phyloP scores from a whole-genome alignment of 1,284 basidiomycete genomes.

The Boletus sp. region DNA sequence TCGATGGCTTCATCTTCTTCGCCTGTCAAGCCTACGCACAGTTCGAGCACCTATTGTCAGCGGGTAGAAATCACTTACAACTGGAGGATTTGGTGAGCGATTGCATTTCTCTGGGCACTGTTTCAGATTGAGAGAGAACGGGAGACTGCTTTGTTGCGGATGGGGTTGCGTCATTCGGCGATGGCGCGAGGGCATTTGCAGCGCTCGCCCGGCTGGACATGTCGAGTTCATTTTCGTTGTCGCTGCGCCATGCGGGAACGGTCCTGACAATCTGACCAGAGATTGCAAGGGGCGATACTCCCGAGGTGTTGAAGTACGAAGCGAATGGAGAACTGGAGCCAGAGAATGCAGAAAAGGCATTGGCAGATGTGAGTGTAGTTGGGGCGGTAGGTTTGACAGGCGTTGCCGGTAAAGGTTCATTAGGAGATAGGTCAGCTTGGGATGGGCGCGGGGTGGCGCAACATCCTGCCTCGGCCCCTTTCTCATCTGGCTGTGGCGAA shows the following conservation, averaged over 20 bases:
- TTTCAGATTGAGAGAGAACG: conserved; percentile 4
- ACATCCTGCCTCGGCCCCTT: conserved; percentile 14
- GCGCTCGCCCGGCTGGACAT: conserved; percentile 15
- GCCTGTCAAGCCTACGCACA: conserved; percentile 47
- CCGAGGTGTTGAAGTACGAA: conserved; percentile 32
- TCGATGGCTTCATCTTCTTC: conserved; percentile 63
- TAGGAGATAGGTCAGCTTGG: conserved; percentile 4
- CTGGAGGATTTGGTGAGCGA: conserved; percentile 16
- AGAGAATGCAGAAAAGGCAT: conserved; percentile 50
- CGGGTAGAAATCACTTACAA: conserved; percentile 19
- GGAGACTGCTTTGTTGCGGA: conserved; percentile 7
- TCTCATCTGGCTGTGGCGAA: conserved; percentile 12
- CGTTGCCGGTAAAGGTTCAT: conserved; percentile 22
- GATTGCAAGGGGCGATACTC: conserved; percentile 31
- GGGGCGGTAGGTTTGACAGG: conserved; percentile 21
- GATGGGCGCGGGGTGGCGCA: conserved; percentile 22
- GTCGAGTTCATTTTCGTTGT: conserved; percentile 12
- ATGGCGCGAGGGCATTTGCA: conserved; percentile 17
- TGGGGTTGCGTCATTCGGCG: conserved; percentile 22
- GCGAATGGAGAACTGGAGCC: conserved; percentile 48
- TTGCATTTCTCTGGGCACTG: conserved; percentile 1
- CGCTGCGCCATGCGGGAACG: conserved; percentile 33
- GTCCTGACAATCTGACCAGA: conserved; percentile 19
- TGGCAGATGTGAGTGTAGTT: conserved; percentile 12
- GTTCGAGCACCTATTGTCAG: conserved; percentile 11